Conservation (phyloP, 495 filamentous ascomycete genomes). For the Neurospora tetraspora region DNA sequence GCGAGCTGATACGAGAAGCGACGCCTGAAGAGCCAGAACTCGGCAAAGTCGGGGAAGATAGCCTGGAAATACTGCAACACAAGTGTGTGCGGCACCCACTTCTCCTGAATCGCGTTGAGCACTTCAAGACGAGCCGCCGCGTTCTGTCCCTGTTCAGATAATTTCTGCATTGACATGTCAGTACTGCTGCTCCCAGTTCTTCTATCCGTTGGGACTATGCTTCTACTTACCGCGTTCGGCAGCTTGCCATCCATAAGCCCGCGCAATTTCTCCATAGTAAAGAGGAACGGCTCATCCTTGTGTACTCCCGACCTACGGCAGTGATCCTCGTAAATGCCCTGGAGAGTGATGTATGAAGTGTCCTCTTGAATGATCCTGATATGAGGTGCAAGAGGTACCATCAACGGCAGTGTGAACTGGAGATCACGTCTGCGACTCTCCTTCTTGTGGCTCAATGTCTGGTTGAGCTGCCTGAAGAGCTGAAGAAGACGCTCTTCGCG, state of each 20-base stretch:
- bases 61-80: constrained; percentile 83
- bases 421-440: constrained; percentile 89
- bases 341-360: constrained; percentile 84
- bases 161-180: constrained; percentile 35
- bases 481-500: constrained; percentile 92
- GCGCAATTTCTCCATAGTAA: constrained; percentile 86
- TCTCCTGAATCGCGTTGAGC: constrained; percentile 81
- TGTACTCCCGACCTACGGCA: constrained; percentile 74
- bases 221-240: constrained; percentile 35
- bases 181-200: neutral
- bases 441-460: constrained; percentile 77
- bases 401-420: constrained; percentile 89
- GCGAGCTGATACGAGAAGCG: constrained; percentile 95
- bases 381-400: constrained; percentile 87
- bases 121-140: constrained; percentile 69
- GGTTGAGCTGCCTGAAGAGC: constrained; percentile 97
- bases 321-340: constrained; percentile 91
- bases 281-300: constrained; percentile 92
- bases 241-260: constrained; percentile 59
- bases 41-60: constrained; percentile 78
- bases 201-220: neutral
- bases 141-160: constrained; percentile 41
- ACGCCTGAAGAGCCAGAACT: constrained; percentile 96
- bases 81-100: constrained; percentile 72
- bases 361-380: constrained; percentile 94